Evolutionary conservation across 2,329 filamentous ascomycete genomes (phyloP).

Genomic region (Penicillium brasilianum): DNA sequence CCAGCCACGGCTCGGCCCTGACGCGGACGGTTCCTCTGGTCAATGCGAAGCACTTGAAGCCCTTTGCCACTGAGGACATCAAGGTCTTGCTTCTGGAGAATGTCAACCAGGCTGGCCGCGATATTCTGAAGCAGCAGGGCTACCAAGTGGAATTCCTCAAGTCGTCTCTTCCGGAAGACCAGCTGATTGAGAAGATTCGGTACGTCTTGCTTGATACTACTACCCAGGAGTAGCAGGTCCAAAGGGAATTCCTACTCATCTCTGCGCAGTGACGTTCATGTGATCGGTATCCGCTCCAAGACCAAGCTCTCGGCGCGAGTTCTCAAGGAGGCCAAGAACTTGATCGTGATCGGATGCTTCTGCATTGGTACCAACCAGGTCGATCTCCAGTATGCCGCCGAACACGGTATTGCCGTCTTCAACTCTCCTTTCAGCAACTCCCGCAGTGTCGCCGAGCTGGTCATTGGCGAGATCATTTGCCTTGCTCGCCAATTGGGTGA

Average conservation of each 20-base stretch:
- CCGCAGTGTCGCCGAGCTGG: conserved; percentile 91
- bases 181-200: conserved; percentile 97
- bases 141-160: conserved; percentile 96
- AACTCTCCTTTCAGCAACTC: conserved; percentile 99
- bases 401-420: conserved; percentile 85
- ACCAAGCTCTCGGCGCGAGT: conserved; percentile 90
- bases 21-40: conserved; percentile 51
- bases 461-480: conserved; percentile 90
- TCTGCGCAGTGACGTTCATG: conserved; percentile 78
- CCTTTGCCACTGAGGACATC: conserved; percentile 93
- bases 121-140: conserved; percentile 81
- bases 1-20: conserved; percentile 62
- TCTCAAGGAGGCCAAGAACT: conserved; percentile 85
- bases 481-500: conserved; percentile 92
- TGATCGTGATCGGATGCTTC: conserved; percentile 96
- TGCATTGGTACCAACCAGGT: conserved; percentile 86
- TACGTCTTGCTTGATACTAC: conserved; percentile 48
- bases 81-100: conserved; percentile 96
- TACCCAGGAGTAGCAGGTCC: no score
- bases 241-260: neutral
- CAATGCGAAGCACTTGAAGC: conserved; percentile 79
- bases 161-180: conserved; percentile 84
- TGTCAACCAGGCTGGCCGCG: conserved; percentile 86
- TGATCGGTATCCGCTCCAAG: conserved; percentile 97
- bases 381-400: conserved; percentile 52